Percentiles rank a stretch among this genome's conserved stretches.
These are phyloP conservation scores for Pulicaria dysenterica DNA, from an alignment of 129 eudicot species.

Conservation along the genomic window DNA sequence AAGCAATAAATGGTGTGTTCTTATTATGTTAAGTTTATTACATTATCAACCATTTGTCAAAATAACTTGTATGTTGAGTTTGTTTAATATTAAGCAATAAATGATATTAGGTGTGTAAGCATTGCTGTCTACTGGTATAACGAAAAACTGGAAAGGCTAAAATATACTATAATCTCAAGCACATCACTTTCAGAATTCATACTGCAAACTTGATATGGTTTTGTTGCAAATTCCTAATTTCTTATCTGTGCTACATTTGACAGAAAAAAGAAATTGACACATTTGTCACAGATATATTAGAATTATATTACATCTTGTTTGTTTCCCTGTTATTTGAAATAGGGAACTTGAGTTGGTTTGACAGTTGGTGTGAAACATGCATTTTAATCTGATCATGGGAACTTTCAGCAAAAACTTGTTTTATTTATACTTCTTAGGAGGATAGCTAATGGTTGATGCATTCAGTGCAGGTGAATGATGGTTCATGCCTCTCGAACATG, in stretches of 20 bases:
- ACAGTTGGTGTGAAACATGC: conserved; percentile 9
- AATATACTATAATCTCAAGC: not conserved
- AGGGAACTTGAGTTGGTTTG: conserved; percentile 6
- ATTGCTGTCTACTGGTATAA: not conserved
- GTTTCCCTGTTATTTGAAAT: not conserved
- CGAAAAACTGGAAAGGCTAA: not conserved
- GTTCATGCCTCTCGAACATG: conserved; percentile 93
- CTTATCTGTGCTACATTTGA: not conserved
- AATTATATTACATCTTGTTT: not conserved
- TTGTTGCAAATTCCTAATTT: conserved; percentile 2
- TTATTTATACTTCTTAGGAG: conserved; percentile 15
- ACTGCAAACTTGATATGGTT: not conserved
- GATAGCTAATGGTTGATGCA: conserved; percentile 26
- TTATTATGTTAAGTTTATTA: not conserved
- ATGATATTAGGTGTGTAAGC: not conserved
- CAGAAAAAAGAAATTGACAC: not conserved
- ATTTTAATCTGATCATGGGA: conserved; percentile 1
- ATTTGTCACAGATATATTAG: not conserved
- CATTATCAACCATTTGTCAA: not conserved
- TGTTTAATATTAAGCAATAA: not conserved
- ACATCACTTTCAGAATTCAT: conserved; percentile 5
- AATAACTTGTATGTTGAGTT: not conserved
- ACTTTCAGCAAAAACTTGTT: conserved; percentile 6
- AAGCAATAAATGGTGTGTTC: not conserved
- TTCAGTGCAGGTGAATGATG: conserved; percentile 77